These are phyloP conservation scores for Guillardia theta DNA, from an alignment of 78 protist species.

Conservation along the genomic window DNA sequence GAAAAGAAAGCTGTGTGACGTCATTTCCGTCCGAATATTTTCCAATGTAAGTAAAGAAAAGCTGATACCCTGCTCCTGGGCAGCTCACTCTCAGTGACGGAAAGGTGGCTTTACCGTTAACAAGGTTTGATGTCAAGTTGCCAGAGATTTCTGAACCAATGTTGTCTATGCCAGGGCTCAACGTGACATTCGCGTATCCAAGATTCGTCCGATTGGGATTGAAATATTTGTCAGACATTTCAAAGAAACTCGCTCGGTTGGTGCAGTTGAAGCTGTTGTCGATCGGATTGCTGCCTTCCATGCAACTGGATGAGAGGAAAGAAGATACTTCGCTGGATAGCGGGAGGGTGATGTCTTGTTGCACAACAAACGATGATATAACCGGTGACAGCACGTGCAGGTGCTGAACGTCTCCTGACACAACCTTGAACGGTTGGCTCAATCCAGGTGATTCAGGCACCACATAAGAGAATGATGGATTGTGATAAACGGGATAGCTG, in stretches of 20 bases:
- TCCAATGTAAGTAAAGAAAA: neutral
- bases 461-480: neutral
- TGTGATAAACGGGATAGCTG: neutral
- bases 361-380: neutral
- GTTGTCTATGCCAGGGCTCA: neutral
- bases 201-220: neutral
- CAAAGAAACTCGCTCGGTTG: neutral
- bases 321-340: too few species aligned
- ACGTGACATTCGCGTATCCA: neutral
- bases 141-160: neutral
- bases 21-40: neutral
- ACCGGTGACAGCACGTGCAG: neutral
- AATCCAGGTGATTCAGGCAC: neutral
- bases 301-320: too few species aligned
- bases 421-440: neutral
- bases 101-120: neutral
- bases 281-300: neutral
- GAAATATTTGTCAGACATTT: neutral
- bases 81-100: neutral
- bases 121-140: neutral
- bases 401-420: neutral
- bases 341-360: neutral
- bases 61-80: neutral
- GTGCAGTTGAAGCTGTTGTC: neutral
- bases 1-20: neutral